These are phyloP conservation scores for Pelargonium myrrhifolium DNA, from an alignment of 441 rosid species.

Conservation along the genomic window DNA sequence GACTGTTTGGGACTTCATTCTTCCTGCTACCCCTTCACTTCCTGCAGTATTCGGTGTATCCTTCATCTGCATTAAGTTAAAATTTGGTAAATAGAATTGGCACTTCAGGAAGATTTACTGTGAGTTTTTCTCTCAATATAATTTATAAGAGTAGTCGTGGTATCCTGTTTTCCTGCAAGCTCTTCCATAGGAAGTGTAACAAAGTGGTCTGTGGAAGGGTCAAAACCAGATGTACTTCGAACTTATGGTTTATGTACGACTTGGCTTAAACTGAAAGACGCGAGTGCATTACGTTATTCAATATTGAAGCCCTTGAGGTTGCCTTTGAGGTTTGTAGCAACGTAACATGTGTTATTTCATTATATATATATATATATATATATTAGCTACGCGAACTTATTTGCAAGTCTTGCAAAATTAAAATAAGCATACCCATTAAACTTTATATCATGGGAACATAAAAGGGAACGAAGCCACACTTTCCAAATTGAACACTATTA, in stretches of 20 bases:
- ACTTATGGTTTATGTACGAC: not conserved
- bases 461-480: no score
- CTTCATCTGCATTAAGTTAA: conserved; percentile 20
- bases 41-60: conserved; percentile 96
- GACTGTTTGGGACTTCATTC: conserved; percentile 87
- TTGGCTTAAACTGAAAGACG: conserved; percentile 2
- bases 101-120: not conserved
- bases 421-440: no score
- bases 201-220: conserved; percentile 1
- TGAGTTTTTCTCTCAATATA: not conserved
- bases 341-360: no score
- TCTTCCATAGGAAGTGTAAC: conserved; percentile 4
- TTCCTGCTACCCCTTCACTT: conserved; percentile 85
- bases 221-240: not conserved
- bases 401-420: no score
- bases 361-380: no score
- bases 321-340: no score
- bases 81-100: not conserved
- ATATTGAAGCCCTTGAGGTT: no score
- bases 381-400: no score
- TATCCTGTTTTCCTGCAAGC: not conserved
- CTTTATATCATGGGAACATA: no score
- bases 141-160: not conserved
- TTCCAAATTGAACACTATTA: no score
- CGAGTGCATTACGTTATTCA: no score